phyloP scores from a whole-genome alignment of 441 rosid species.

The Populus hybrid region DNA sequence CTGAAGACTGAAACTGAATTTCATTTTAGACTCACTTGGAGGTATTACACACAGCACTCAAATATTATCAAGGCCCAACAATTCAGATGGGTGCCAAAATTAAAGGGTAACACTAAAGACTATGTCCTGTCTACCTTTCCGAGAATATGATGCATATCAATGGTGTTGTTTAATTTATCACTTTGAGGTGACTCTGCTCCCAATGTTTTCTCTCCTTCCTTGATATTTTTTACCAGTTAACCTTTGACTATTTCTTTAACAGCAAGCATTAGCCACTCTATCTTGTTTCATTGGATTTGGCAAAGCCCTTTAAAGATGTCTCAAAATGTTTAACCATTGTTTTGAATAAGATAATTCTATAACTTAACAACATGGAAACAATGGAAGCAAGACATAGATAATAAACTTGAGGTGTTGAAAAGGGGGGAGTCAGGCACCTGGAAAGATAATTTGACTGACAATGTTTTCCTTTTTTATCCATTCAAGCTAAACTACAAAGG shows the following conservation, averaged over 20 bases:
- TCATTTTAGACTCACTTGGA: background rate
- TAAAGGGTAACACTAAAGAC: background rate
- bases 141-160: background rate
- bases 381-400: background rate
- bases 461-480: background rate
- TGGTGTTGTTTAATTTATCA: background rate
- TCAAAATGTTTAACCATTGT: background rate
- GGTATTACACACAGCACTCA: background rate
- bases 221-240: background rate
- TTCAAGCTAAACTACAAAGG: background rate
- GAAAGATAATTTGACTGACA: background rate
- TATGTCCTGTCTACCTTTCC: background rate
- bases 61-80: background rate
- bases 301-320: background rate
- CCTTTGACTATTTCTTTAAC: background rate
- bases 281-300: background rate
- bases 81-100: background rate
- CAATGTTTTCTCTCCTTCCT: background rate
- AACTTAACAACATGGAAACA: background rate
- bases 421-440: background rate
- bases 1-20: background rate
- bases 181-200: background rate
- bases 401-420: background rate
- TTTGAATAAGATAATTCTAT: background rate
- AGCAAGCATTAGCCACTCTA: background rate